A percentile compares a stretch with the other conserved stretches of the same genome.
phyloP scores from a whole-genome alignment of 2,329 filamentous ascomycete genomes.

The Botryotinia calthae region DNA sequence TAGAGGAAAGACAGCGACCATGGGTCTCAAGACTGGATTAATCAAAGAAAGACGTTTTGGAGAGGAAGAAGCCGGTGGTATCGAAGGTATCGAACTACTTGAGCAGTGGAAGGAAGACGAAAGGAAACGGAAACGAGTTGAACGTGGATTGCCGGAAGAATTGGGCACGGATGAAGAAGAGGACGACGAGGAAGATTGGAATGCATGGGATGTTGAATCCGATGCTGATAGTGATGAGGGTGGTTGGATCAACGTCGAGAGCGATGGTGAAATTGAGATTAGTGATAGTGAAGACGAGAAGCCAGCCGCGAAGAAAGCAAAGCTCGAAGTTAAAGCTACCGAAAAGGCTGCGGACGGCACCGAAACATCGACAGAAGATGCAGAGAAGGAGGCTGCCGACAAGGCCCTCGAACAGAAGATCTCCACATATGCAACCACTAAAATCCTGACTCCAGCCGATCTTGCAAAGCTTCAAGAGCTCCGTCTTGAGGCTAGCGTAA shows the following conservation, averaged over 20 bases:
- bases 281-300: constrained; percentile 74
- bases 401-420: constrained; percentile 45
- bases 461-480: constrained; percentile 92
- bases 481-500: constrained; percentile 68
- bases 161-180: constrained; percentile 58
- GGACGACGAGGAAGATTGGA: constrained; percentile 37
- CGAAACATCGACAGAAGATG: constrained; percentile 41
- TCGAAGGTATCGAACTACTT: constrained; percentile 88
- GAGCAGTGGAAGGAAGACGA: constrained; percentile 95
- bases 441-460: constrained; percentile 92
- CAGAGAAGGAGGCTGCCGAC: constrained; percentile 46
- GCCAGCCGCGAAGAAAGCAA: constrained; percentile 63
- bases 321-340: constrained; percentile 41
- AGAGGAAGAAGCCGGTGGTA: constrained; percentile 74
- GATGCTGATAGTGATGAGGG: constrained; percentile 67
- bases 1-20: constrained; percentile 85
- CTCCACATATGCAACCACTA: constrained; percentile 82
- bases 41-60: constrained; percentile 77
- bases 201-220: constrained; percentile 40
- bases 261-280: constrained; percentile 75
- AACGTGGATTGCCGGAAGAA: constrained; percentile 64
- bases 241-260: constrained; percentile 89
- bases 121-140: constrained; percentile 67
- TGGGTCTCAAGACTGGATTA: constrained; percentile 74
- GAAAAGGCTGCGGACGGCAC: constrained; percentile 28